Percentiles rank a stretch among this genome's conserved stretches.
Evolutionary conservation across 179 eudicot genomes (phyloP).

Genomic region (Nepenthes alata): DNA sequence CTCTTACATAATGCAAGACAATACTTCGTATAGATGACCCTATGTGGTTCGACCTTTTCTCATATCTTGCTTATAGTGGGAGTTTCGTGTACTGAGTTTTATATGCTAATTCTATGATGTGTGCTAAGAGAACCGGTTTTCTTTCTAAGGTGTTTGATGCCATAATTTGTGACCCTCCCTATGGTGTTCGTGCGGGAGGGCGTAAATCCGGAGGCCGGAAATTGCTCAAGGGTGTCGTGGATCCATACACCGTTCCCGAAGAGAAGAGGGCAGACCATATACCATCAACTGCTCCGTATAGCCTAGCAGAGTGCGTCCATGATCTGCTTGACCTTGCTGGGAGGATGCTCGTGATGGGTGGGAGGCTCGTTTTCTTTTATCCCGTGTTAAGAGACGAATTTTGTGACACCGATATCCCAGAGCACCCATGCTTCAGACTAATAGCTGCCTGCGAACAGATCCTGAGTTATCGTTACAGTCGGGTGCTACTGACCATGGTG

Average conservation of each 20-base stretch:
- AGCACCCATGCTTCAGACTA: conserved; percentile 81
- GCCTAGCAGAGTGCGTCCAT: conserved; percentile 91
- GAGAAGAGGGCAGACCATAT: conserved; percentile 85
- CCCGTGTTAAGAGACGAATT: conserved; percentile 68
- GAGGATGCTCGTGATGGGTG: conserved; percentile 80
- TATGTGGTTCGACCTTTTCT: too few species aligned
- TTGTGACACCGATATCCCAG: conserved; percentile 54
- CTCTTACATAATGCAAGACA: too few species aligned
- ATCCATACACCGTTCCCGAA: conserved; percentile 90
- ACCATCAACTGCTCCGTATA: conserved; percentile 89
- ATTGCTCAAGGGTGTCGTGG: conserved; percentile 66
- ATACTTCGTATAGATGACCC: too few species aligned
- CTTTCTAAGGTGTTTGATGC: conserved; percentile 66
- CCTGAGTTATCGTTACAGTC: conserved; percentile 74
- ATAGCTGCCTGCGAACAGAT: conserved; percentile 80
- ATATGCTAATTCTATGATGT: too few species aligned
- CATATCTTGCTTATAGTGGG: too few species aligned
- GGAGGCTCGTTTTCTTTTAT: conserved; percentile 86
- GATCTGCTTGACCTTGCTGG: conserved; percentile 89
- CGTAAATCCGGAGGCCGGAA: conserved; percentile 99
- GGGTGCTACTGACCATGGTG: conserved; percentile 85
- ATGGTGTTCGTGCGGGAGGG: conserved; percentile 97
- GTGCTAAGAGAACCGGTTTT: neutral
- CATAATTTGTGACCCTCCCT: conserved; percentile 95
- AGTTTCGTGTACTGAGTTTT: too few species aligned